These are phyloP conservation scores for Boletus patriciae DNA, from an alignment of 768 basidiomycete species.

Conservation along the genomic window DNA sequence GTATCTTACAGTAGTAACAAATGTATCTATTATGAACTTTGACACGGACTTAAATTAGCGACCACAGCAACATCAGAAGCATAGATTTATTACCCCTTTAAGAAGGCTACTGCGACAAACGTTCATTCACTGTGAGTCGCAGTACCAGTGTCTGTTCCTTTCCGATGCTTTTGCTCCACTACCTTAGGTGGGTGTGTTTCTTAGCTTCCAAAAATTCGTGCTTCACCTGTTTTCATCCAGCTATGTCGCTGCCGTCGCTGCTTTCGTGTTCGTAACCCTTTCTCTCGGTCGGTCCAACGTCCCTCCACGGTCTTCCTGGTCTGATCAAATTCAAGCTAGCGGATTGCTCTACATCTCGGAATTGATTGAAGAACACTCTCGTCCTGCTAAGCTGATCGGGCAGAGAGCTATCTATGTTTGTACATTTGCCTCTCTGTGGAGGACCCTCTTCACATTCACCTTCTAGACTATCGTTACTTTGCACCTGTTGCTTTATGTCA, in stretches of 20 bases:
- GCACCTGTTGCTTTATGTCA: conserved; percentile 73
- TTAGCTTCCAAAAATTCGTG: conserved; percentile 3
- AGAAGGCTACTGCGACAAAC: neutral
- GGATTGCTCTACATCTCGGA: conserved; percentile 93
- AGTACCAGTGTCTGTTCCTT: neutral
- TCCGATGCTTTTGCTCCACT: conserved; percentile 52
- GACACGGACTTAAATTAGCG: no score
- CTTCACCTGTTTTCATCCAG: conserved; percentile 35
- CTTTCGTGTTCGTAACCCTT: conserved; percentile 87
- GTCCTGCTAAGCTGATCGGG: conserved; percentile 76
- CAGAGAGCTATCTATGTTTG: conserved; percentile 87
- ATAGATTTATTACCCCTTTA: neutral
- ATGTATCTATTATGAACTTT: no score
- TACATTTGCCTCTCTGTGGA: conserved; percentile 10
- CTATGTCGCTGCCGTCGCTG: conserved; percentile 73
- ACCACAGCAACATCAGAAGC: no score
- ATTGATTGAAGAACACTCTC: conserved; percentile 91
- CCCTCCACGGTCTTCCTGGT: neutral
- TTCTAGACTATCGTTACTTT: conserved; percentile 72
- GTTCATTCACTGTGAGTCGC: neutral
- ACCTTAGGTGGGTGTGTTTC: conserved; percentile 50
- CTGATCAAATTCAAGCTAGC: conserved; percentile 58
- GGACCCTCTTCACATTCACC: conserved; percentile 2
- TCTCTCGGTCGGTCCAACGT: conserved; percentile 68
- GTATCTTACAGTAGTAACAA: neutral